A percentile compares a stretch with the other conserved stretches of the same genome.
Conservation (phyloP, 306 rosid species). For the Rubus idaeus region DNA sequence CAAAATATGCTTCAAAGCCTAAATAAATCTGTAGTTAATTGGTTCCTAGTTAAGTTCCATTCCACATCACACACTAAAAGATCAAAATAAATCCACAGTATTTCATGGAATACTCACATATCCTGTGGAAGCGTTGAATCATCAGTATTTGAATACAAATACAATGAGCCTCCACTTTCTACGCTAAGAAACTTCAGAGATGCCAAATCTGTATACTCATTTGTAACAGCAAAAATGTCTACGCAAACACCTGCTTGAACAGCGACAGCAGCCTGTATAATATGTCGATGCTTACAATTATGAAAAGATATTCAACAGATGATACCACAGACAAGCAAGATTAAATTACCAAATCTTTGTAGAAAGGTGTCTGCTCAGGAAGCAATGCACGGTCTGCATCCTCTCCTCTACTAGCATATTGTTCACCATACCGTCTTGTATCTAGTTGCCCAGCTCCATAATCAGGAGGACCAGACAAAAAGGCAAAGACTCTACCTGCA, state of each 20-base stretch:
- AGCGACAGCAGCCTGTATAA: constrained; percentile 89
- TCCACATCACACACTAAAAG: neutral
- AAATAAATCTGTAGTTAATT: neutral
- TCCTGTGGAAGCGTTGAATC: constrained; percentile 98
- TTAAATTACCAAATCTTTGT: constrained; percentile 74
- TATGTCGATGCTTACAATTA: constrained; percentile 41
- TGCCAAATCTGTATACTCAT: constrained; percentile 96
- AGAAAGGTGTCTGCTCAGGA: constrained; percentile 96
- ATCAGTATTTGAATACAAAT: constrained; percentile 73
- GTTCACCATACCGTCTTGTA: constrained; percentile 92
- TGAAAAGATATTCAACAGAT: constrained; percentile 14
- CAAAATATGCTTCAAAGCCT: neutral
- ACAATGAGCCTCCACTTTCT: constrained; percentile 91
- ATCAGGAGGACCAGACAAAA: constrained; percentile 95
- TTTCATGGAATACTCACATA: constrained; percentile 57
- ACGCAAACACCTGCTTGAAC: constrained; percentile 98
- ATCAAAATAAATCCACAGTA: neutral
- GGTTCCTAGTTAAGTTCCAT: neutral
- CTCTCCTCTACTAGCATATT: constrained; percentile 97
- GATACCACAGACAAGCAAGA: constrained; percentile 22
- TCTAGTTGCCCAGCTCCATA: constrained; percentile 95
- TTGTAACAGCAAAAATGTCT: constrained; percentile 93
- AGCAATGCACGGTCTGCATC: constrained; percentile 97
- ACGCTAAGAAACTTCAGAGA: constrained; percentile 86
- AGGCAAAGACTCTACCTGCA: constrained; percentile 93